Base-by-base conservation (phyloP, 1,284 basidiomycete species). In the Hypsizygus ulmarius region DNA sequence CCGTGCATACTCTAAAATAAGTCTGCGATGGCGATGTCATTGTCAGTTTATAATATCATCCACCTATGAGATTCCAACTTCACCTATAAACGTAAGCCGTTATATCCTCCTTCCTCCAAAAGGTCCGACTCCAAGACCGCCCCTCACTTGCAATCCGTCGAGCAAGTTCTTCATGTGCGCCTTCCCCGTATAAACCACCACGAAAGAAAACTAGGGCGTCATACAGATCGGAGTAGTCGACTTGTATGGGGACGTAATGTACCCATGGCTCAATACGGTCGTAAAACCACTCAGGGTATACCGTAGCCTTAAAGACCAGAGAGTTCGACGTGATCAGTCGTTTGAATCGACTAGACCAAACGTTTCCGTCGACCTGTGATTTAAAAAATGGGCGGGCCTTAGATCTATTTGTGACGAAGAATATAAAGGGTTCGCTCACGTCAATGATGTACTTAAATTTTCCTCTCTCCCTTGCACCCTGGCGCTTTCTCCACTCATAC, bases 301-400 rank as follows among this genome's bases (percentile, higher is more conserved):
- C 70, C 0, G 81, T 85, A 4, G 76, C 66, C 60, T 85, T 86
- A 61, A 86, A 78, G 6, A 87, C 66, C 29, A 85, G 65, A 2
- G 82, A 73, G 43, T 82, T 82, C 18, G 78, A 75, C 18, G 77
- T 77, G 54, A 88, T 77, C 7, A 87, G 69, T 0, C 82, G 69
- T 53, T 84, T 82, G 64, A 87, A 87, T 1, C 85, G 75, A 27
- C 79, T 75, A 7, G 79, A 83, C 84, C 84, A 87, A 1, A 79
- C 84, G 55, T 87, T 84, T 2, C 84, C 84, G 54, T 87, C 81
- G 3, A 79, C 63, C 75, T 78, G 5, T 42, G 21, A 45, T 27
- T n/a, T n/a, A n/a, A 48, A 45, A 14, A 18, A n/a, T 9, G 34
- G 33, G 35, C 16, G 35, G 16, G 21, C n/a, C 14, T 28, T 6